Evolutionary conservation across 306 rosid genomes (phyloP).

Genomic region (Rosa lucieae): DNA sequence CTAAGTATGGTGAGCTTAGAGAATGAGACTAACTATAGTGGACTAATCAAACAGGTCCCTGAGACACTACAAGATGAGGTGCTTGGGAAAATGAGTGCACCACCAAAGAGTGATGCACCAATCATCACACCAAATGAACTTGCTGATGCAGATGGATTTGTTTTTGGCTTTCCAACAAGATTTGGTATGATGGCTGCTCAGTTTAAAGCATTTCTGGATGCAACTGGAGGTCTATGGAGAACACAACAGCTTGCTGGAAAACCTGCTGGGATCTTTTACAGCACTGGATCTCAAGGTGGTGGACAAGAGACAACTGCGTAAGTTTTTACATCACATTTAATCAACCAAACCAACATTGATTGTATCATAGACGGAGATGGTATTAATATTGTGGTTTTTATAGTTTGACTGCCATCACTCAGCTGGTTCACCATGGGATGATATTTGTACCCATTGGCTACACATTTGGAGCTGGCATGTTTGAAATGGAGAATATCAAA

Average conservation of each 20-base stretch:
- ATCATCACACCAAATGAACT: constrained; percentile 73
- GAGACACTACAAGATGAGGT: constrained; percentile 75
- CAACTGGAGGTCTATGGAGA: constrained; percentile 92
- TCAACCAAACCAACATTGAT: not conserved
- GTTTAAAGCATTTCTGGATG: constrained; percentile 84
- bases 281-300: constrained; percentile 97
- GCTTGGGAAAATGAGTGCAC: constrained; percentile 94
- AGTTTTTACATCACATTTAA: constrained; percentile 25
- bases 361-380: not conserved
- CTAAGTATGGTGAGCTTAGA: not conserved
- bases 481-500: constrained; percentile 89
- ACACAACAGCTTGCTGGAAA: constrained; percentile 90
- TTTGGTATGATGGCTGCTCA: constrained; percentile 99
- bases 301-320: constrained; percentile 99
- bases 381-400: constrained; percentile 12
- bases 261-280: constrained; percentile 90
- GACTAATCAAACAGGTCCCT: constrained; percentile 60
- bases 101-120: constrained; percentile 80
- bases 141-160: constrained; percentile 81
- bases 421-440: constrained; percentile 95
- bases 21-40: constrained; percentile 22
- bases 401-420: constrained; percentile 95
- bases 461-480: constrained; percentile 93
- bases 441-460: constrained; percentile 87
- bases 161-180: constrained; percentile 95